A percentile compares a stretch with the other conserved stretches of the same genome.
Evolutionary conservation across 345 rosid species (phyloP).

Genomic region (Hibiscus mutabilis): DNA sequence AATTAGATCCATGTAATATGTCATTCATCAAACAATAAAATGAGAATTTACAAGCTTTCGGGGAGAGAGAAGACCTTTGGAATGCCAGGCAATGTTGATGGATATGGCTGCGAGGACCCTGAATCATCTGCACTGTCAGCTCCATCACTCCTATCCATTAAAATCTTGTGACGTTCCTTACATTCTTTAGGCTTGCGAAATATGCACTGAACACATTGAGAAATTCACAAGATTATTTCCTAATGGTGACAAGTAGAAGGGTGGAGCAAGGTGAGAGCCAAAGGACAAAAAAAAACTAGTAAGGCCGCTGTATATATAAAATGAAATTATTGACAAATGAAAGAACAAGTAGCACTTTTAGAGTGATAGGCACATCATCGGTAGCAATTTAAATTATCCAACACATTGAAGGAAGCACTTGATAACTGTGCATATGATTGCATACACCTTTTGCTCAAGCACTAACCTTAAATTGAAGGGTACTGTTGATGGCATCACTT

Average conservation of each 20-base stretch:
- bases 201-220: constrained; percentile 23
- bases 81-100: constrained; percentile 97
- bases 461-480: constrained; percentile 82
- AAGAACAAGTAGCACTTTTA: background rate
- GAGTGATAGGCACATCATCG: background rate
- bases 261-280: background rate
- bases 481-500: constrained; percentile 88
- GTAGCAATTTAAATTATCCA: background rate
- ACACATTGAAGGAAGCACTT: constrained; percentile 1
- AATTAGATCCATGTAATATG: constrained; percentile 7
- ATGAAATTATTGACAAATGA: background rate
- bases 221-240: constrained; percentile 6
- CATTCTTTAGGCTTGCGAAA: constrained; percentile 86
- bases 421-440: background rate
- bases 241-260: background rate
- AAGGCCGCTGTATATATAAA: background rate
- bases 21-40: constrained; percentile 10
- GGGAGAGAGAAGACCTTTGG: constrained; percentile 53
- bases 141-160: constrained; percentile 89
- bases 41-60: constrained; percentile 10
- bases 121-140: constrained; percentile 99
- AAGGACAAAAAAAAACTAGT: background rate
- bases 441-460: constrained; percentile 10
- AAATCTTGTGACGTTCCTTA: constrained; percentile 92
- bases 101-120: constrained; percentile 94